Evolutionary conservation across 2,329 filamentous ascomycete species (phyloP), one percentile per base, ranked within the genome.

Genomic region (Aspergillus sp.): DNA sequence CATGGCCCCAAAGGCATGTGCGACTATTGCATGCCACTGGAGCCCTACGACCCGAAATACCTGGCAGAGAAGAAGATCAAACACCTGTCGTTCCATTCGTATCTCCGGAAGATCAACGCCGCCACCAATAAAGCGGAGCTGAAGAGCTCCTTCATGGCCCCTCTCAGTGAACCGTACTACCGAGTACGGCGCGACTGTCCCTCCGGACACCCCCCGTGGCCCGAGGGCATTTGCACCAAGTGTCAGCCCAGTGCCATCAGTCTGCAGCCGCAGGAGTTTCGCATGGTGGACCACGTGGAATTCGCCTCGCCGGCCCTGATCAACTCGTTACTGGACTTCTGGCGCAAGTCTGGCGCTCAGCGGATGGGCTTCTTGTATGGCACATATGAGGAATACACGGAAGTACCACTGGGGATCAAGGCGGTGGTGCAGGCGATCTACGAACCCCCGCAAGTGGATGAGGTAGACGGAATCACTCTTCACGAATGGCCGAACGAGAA

Each of bases 1-100:
- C 94, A 99, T 71, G 93, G 93, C 1, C 87, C 88, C 47, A 97
- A 96, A 75, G 94, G 94, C 70, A 99, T 99, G 94, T 99, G 94
- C 73, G 94, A 99, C 75, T 95, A 97, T 75, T 99, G 94, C 76
- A 96, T 96, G 84, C 95, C 95, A 0, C 76, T 97, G 47, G 94
- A 99, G 67, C 94, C 94, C 1, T 99, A 96, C 73, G 87, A 95
- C 66, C 73, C 88, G n/a, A 86, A 86, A 51, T 97, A 97, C 64
- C 81, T 99, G 16, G 84, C 85, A 25, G 93, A 99, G 64, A 95
- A 93, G 80, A 97, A 97, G 81, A 97, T 99, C 81, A 99, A 99
- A 73, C 96, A 99, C 72, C 81, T 94, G 23, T 97, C 94, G 0
- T 97, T 97, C 75, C 94, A 99, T 73, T 89, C 92, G 4, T 87